Percentiles rank a stretch among this genome's conserved stretches.
Conservation (phyloP, 2,329 filamentous ascomycete genomes). For the Raffaelea ambrosiae region DNA sequence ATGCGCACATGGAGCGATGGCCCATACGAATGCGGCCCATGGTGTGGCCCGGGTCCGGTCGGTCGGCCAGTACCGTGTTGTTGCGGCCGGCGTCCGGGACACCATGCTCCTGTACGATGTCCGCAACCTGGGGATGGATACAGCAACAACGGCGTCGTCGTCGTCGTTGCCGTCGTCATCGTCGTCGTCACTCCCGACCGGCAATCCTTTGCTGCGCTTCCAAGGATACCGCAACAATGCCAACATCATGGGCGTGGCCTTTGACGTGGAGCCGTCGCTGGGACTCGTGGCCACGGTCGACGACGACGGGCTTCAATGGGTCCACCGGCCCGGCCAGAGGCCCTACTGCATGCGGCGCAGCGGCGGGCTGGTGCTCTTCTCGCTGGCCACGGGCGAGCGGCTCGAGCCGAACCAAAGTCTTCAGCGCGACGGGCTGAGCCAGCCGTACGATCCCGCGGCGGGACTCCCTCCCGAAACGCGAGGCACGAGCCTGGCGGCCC, state of each 20-base stretch:
- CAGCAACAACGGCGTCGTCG: background rate
- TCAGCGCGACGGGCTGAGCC: too few relatives aligned
- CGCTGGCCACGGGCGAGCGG: conserved; percentile 33
- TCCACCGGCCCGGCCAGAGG: too few relatives aligned
- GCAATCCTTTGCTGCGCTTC: conserved; percentile 37
- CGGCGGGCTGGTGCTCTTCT: conserved; percentile 39
- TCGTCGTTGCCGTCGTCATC: background rate
- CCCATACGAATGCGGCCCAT: background rate
- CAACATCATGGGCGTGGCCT: conserved; percentile 24
- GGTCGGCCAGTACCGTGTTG: conserved; percentile 38
- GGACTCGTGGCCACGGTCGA: conserved; percentile 45
- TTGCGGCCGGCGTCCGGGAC: conserved; percentile 42
- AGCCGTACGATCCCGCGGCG: background rate
- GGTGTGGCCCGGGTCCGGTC: conserved; percentile 36
- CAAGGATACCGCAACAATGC: conserved; percentile 40
- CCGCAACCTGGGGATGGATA: conserved; percentile 27
- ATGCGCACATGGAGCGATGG: too few relatives aligned
- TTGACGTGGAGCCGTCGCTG: conserved; percentile 43
- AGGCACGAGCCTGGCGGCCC: background rate
- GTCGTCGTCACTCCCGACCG: conserved; percentile 3
- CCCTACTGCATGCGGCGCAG: too few relatives aligned
- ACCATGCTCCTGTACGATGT: conserved; percentile 49
- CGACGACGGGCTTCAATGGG: conserved; percentile 22
- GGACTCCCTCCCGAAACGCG: too few relatives aligned
- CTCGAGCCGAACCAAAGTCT: conserved; percentile 16